phyloP scores from a whole-genome alignment of 176 grass and related monocot genomes.

The Melocanna baccifera region DNA sequence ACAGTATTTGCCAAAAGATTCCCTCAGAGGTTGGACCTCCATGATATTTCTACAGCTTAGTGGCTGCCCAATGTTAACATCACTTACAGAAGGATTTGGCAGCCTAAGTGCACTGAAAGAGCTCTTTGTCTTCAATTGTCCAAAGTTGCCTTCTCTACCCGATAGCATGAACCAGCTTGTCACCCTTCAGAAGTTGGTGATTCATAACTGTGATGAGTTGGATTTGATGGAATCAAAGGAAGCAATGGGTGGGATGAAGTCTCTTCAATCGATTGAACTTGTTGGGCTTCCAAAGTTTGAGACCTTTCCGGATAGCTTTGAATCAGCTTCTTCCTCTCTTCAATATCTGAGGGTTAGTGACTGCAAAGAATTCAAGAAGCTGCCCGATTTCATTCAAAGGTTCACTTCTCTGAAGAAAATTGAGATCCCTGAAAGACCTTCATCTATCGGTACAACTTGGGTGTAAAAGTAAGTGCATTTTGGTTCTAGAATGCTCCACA shows the following conservation, averaged over 20 bases:
- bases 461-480: not conserved
- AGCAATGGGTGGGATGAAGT: not conserved
- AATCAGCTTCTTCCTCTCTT: not conserved
- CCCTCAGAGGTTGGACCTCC: not conserved
- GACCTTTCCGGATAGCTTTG: not conserved
- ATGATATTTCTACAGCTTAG: not conserved
- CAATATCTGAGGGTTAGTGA: not conserved
- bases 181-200: not conserved
- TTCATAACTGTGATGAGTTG: not conserved
- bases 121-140: not conserved
- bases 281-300: constrained; percentile 7
- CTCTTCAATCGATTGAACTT: not conserved
- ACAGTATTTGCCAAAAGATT: not conserved
- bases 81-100: not conserved
- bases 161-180: not conserved
- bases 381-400: not conserved
- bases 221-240: constrained; percentile 8
- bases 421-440: not conserved
- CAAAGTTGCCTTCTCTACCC: constrained; percentile 11
- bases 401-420: not conserved
- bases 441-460: not conserved
- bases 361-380: not conserved
- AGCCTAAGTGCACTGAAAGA: not conserved
- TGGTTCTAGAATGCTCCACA: not conserved
- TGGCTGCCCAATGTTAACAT: not conserved